Conservation (phyloP, 2,329 filamentous ascomycete genomes). For the Zelopaecilomyces penicillatus region DNA sequence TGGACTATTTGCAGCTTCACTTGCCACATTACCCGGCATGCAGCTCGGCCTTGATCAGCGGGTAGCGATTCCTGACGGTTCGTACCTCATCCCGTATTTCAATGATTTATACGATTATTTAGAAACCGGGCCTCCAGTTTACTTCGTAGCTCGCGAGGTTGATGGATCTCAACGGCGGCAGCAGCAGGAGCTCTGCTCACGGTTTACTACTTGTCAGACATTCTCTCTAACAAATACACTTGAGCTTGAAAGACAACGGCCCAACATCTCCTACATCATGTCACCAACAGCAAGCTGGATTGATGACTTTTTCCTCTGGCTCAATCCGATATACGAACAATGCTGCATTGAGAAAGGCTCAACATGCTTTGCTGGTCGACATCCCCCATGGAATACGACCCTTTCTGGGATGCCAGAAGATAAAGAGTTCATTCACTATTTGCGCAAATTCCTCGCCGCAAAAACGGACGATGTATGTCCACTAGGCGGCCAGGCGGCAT, state of each 20-base stretch:
- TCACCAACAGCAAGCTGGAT: conserved; percentile 91
- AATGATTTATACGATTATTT: conserved; percentile 93
- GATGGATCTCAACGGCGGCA: conserved; percentile 68
- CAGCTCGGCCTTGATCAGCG: conserved; percentile 87
- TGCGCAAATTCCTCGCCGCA: conserved; percentile 71
- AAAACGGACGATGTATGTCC: conserved; percentile 80
- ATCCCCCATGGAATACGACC: conserved; percentile 82
- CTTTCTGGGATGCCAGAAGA: conserved; percentile 88
- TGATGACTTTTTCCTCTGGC: conserved; percentile 92
- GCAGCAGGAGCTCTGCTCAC: conserved; percentile 82
- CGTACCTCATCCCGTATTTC: conserved; percentile 93
- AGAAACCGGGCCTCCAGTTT: conserved; percentile 84
- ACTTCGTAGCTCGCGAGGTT: conserved; percentile 80
- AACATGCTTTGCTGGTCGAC: conserved; percentile 69
- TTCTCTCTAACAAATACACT: conserved; percentile 82
- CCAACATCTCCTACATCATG: conserved; percentile 79
- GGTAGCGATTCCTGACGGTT: conserved; percentile 86
- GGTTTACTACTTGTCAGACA: conserved; percentile 80
- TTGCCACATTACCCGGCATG: conserved; percentile 78
- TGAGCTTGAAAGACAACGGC: conserved; percentile 87
- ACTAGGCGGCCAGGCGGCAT: conserved; percentile 79
- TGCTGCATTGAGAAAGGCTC: conserved; percentile 63
- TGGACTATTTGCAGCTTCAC: conserved; percentile 73
- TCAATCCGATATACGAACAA: conserved; percentile 72
- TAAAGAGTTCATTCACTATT: conserved; percentile 80